Percentiles rank a stretch among this genome's conserved stretches.
phyloP scores from a whole-genome alignment of 345 rosid species.

The Hibiscus trionum region DNA sequence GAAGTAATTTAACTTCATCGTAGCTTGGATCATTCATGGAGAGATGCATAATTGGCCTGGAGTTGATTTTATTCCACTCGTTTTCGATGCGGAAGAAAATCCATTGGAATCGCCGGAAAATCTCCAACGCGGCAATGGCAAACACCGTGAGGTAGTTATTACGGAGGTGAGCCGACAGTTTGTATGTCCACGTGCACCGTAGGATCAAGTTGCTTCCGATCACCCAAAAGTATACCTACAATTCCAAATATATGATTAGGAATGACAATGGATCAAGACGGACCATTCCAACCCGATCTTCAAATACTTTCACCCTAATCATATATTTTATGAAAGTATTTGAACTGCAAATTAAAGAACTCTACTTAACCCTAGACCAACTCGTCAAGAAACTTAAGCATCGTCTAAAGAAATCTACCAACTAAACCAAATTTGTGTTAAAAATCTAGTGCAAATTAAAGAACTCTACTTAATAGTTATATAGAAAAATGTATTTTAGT shows the following conservation, averaged over 20 bases:
- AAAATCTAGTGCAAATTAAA: too few species aligned
- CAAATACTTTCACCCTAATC: not conserved
- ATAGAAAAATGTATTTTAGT: too few species aligned
- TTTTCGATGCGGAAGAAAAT: slow-evolving; percentile 90
- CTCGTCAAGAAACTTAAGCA: not conserved
- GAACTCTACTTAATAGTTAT: too few species aligned
- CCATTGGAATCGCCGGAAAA: slow-evolving; percentile 86
- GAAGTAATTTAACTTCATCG: slow-evolving; percentile 59
- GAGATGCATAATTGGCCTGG: slow-evolving; percentile 42
- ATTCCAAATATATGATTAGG: not conserved
- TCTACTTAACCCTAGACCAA: not conserved
- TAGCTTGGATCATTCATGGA: slow-evolving; percentile 25
- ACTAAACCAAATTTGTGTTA: too few species aligned
- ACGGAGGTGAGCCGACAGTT: slow-evolving; percentile 92
- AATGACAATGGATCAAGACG: not conserved
- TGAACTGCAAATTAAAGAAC: too few species aligned
- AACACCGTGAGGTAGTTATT: slow-evolving; percentile 82
- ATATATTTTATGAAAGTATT: too few species aligned
- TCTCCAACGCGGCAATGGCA: slow-evolving; percentile 71
- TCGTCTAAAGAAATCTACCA: too few species aligned
- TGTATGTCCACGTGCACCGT: slow-evolving; percentile 96
- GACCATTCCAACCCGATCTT: not conserved
- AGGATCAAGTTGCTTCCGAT: slow-evolving; percentile 81
- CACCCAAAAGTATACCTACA: slow-evolving; percentile 80
- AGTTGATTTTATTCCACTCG: slow-evolving; percentile 74